phyloP scores from a whole-genome alignment of 306 rosid species.

The Cicer chorassanicum region DNA sequence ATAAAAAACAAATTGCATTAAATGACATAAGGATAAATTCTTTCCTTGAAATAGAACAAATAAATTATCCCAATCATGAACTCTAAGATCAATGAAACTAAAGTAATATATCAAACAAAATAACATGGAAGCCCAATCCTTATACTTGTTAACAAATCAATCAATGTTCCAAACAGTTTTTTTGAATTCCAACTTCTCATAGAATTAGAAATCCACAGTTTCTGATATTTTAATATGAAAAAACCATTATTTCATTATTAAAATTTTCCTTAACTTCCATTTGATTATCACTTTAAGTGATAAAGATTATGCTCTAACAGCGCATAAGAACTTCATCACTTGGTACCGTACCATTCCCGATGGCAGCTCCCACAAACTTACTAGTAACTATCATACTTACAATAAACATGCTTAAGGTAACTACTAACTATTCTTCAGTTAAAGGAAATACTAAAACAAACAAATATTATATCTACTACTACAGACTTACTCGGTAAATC shows the following conservation, averaged over 20 bases:
- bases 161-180: slow-evolving; percentile 1
- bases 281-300: neutral
- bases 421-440: neutral
- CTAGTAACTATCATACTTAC: slow-evolving; percentile 1
- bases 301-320: neutral
- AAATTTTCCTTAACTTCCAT: neutral
- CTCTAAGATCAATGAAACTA: neutral
- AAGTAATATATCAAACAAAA: neutral
- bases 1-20: slow-evolving; percentile 1
- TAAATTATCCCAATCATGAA: neutral
- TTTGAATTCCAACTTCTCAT: neutral
- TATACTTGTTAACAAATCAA: slow-evolving; percentile 1
- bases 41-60: slow-evolving; percentile 16
- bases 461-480: slow-evolving; percentile 5
- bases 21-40: neutral
- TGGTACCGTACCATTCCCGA: slow-evolving; percentile 8
- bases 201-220: neutral
- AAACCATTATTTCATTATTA: slow-evolving; percentile 4
- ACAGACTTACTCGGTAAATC: slow-evolving; percentile 8
- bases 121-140: neutral
- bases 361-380: slow-evolving; percentile 29
- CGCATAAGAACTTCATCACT: slow-evolving; percentile 19
- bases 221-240: neutral
- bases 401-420: neutral
- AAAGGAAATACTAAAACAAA: slow-evolving; percentile 9